phyloP scores from a whole-genome alignment of 345 rosid species.

The Crucihimalaya himalaica region DNA sequence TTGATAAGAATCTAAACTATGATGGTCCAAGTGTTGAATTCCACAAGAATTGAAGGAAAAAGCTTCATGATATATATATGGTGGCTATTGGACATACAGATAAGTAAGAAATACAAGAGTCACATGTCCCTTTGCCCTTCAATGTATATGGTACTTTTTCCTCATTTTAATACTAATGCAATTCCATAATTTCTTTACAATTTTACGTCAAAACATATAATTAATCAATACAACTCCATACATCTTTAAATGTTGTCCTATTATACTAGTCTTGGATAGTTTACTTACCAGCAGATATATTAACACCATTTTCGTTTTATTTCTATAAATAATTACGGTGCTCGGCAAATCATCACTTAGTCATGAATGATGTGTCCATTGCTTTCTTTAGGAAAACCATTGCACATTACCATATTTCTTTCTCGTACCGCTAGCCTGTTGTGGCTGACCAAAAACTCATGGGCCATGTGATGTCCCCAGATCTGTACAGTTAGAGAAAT shows the following conservation, averaged over 20 bases:
- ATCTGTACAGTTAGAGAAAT: neutral
- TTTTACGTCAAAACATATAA: neutral
- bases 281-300: neutral
- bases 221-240: neutral
- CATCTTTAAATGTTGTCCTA: neutral
- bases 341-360: neutral
- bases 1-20: constrained; percentile 11
- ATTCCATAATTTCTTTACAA: neutral
- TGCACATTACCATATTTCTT: neutral
- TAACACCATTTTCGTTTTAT: neutral
- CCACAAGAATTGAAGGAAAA: neutral
- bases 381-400: neutral
- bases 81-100: constrained; percentile 30
- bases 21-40: constrained; percentile 5
- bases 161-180: neutral
- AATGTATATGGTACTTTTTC: neutral
- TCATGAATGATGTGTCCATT: neutral
- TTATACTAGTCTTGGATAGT: neutral
- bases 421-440: neutral
- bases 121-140: constrained; percentile 26
- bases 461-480: neutral
- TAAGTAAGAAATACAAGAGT: constrained; percentile 22
- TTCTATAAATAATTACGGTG: neutral
- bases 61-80: neutral
- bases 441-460: neutral